A percentile compares a stretch with the other conserved stretches of the same genome.
Evolutionary conservation across 192 early-diverging fungal species (phyloP).

Genomic region (Dissophora globulifera): DNA sequence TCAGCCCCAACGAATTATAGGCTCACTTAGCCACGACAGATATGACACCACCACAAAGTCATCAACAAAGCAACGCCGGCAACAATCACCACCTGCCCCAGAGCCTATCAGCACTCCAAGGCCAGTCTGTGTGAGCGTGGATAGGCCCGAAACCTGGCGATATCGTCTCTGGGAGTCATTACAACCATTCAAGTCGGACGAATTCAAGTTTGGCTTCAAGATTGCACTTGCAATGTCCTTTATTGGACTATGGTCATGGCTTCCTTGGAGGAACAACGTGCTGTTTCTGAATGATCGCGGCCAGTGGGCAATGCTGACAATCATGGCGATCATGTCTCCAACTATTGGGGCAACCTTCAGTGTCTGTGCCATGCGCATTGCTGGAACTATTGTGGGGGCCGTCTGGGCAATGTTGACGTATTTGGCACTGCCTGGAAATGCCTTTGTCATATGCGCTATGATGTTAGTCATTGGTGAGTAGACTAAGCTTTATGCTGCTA

Average conservation of each 20-base stretch:
- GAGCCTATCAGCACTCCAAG: not conserved
- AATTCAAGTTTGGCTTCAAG: conserved; percentile 63
- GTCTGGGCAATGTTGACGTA: conserved; percentile 53
- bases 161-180: conserved; percentile 55
- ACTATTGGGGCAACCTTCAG: conserved; percentile 58
- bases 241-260: conserved; percentile 55
- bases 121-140: conserved; percentile 26
- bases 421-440: conserved; percentile 21
- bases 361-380: conserved; percentile 56
- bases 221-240: conserved; percentile 57
- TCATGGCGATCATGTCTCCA: conserved; percentile 48
- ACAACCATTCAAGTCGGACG: conserved; percentile 53
- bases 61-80: not conserved
- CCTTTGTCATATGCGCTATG: conserved; percentile 46
- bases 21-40: conserved; percentile 7
- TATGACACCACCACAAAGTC: not conserved
- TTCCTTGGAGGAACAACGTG: conserved; percentile 34
- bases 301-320: conserved; percentile 63
- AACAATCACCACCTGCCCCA: not conserved
- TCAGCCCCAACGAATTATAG: conserved; percentile 1
- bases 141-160: conserved; percentile 35
- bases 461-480: conserved; percentile 42
- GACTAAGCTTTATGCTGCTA: not conserved
- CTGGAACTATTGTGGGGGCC: conserved; percentile 58
- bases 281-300: conserved; percentile 50